These are phyloP conservation scores for Mycena crocata DNA, from an alignment of 768 basidiomycete species.

Conservation along the genomic window DNA sequence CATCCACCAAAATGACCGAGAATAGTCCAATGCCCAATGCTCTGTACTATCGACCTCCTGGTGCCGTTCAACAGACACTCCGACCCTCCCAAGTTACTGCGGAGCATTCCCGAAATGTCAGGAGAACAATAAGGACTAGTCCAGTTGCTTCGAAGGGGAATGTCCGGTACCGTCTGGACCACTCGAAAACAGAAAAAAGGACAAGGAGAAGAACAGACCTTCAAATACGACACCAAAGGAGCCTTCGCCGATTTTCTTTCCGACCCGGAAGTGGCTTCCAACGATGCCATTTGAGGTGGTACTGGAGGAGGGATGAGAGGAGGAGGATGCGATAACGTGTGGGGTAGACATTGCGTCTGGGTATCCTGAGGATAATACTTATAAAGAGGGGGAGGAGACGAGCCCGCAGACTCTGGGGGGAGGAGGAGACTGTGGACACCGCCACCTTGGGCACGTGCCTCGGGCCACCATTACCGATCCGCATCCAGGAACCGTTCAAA, in stretches of 20 bases:
- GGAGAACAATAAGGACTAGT: background rate
- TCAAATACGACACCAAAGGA: constrained; percentile 99
- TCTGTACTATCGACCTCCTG: background rate
- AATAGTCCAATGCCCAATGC: background rate
- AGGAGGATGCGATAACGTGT: constrained; percentile 86
- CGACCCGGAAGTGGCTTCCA: constrained; percentile 86
- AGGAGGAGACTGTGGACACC: background rate
- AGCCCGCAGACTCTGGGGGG: constrained; percentile 9
- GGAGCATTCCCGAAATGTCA: constrained; percentile 11
- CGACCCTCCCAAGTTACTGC: background rate
- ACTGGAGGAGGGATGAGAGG: constrained; percentile 72
- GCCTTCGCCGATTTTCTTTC: constrained; percentile 99
- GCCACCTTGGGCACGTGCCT: background rate
- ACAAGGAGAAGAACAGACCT: constrained; percentile 62
- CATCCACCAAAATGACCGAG: background rate
- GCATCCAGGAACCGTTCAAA: background rate
- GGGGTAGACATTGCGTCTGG: constrained; percentile 74
- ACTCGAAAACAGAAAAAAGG: constrained; percentile 13
- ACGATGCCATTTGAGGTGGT: constrained; percentile 77
- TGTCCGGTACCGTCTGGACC: background rate
- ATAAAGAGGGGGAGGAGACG: background rate
- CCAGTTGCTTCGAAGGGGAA: background rate
- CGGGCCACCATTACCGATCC: background rate
- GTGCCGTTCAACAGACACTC: background rate
- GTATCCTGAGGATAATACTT: constrained; percentile 12